These are phyloP conservation scores for Moesziomyces parantarcticus DNA, from an alignment of 1,284 basidiomycete species.

Conservation along the genomic window DNA sequence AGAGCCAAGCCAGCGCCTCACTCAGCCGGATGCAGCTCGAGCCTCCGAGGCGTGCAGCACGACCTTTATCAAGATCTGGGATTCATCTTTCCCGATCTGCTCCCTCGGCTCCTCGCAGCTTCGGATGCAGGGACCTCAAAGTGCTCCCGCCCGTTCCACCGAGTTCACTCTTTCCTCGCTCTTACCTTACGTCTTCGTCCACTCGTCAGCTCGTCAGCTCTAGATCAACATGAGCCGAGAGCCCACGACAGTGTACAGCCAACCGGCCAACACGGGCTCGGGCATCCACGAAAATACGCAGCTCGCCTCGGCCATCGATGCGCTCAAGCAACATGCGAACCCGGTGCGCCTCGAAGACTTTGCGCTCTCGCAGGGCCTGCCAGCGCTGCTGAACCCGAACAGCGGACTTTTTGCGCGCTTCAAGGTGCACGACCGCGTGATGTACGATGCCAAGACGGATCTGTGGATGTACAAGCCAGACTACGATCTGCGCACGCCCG, in stretches of 20 bases:
- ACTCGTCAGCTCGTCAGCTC: not conserved
- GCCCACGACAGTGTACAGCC: slow-evolving; percentile 75
- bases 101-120: not conserved
- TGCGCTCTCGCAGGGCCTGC: slow-evolving; percentile 80
- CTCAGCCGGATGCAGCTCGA: slow-evolving; percentile 20
- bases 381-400: slow-evolving; percentile 76
- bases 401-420: slow-evolving; percentile 80
- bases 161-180: not conserved
- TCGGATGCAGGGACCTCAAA: slow-evolving; percentile 16
- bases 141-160: no score
- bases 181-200: not conserved
- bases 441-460: slow-evolving; percentile 82
- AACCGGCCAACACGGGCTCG: slow-evolving; percentile 83
- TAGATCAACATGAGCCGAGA: slow-evolving; percentile 26
- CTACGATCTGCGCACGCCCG: slow-evolving; percentile 84
- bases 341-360: slow-evolving; percentile 87
- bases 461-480: slow-evolving; percentile 88
- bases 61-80: no score
- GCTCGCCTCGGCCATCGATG: slow-evolving; percentile 82
- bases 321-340: slow-evolving; percentile 78
- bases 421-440: slow-evolving; percentile 80
- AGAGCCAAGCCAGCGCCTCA: not conserved
- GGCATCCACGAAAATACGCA: slow-evolving; percentile 86
- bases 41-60: not conserved
- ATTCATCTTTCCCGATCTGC: no score